phyloP scores from a whole-genome alignment of 208 protist species.

The Leptomonas pyrrhocoris region DNA sequence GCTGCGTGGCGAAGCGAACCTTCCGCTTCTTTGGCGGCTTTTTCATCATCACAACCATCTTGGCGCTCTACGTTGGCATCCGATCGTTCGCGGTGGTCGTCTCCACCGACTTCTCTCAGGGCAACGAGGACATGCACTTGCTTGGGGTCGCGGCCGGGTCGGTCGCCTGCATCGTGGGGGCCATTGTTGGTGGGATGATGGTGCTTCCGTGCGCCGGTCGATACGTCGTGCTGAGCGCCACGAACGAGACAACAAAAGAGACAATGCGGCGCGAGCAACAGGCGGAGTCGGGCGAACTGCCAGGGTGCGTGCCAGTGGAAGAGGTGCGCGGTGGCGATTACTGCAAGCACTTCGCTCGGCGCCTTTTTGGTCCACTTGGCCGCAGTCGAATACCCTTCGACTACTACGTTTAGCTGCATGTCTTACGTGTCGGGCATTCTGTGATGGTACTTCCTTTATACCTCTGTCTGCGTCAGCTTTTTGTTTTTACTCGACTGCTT shows the following conservation, averaged over 20 bases:
- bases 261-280: conserved; percentile 18
- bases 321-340: conserved; percentile 36
- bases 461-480: background rate
- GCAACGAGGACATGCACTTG: conserved; percentile 13
- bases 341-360: conserved; percentile 37
- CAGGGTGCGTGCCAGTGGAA: conserved; percentile 11
- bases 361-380: conserved; percentile 57
- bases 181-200: conserved; percentile 24
- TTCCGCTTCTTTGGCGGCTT: conserved; percentile 87
- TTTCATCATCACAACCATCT: conserved; percentile 52
- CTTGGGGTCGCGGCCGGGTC: conserved; percentile 34
- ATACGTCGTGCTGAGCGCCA: conserved; percentile 53
- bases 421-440: background rate
- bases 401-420: conserved; percentile 23
- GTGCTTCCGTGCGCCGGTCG: conserved; percentile 42
- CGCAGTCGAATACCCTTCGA: conserved; percentile 41
- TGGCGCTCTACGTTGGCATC: conserved; percentile 48
- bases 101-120: conserved; percentile 13
- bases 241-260: conserved; percentile 60
- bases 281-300: conserved; percentile 1
- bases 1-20: conserved; percentile 80
- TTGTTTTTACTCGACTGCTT: too few species aligned
- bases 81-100: conserved; percentile 46
- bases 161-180: conserved; percentile 26
- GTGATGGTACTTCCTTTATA: background rate